A percentile compares a stretch with the other conserved stretches of the same genome.
These are phyloP conservation scores for Malbranchea cinnamomea DNA, from an alignment of 2,329 filamentous ascomycete genomes.

Conservation along the genomic window DNA sequence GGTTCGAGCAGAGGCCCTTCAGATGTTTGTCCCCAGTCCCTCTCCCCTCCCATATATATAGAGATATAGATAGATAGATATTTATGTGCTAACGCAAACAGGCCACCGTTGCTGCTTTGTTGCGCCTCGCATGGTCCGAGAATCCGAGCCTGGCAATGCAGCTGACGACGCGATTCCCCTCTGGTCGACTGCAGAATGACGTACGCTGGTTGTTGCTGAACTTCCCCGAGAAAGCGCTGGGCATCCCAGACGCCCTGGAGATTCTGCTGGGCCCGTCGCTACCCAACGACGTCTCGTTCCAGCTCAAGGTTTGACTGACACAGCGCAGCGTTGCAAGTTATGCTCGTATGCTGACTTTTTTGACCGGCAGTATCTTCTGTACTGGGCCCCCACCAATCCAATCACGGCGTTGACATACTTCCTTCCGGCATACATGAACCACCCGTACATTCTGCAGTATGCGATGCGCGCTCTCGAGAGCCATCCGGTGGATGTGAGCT, in stretches of 20 bases:
- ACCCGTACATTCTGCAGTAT: constrained; percentile 90
- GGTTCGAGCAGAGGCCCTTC: constrained; percentile 29
- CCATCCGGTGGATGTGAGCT: constrained; percentile 90
- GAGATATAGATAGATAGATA: background rate
- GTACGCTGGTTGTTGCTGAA: constrained; percentile 67
- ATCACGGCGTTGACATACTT: constrained; percentile 90
- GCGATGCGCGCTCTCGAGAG: constrained; percentile 89
- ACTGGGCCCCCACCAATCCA: constrained; percentile 85
- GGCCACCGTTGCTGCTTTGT: constrained; percentile 42
- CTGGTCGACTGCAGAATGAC: constrained; percentile 55
- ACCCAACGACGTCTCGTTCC: constrained; percentile 64
- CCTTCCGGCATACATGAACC: constrained; percentile 74
- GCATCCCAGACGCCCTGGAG: constrained; percentile 68
- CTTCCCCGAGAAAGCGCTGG: constrained; percentile 67
- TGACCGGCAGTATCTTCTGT: constrained; percentile 59
- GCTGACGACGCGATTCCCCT: constrained; percentile 64
- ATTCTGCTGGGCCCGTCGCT: constrained; percentile 64
- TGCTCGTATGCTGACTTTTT: constrained; percentile 4
- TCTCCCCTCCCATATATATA: background rate
- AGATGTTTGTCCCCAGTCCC: constrained; percentile 19
- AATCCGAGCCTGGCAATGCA: constrained; percentile 78
- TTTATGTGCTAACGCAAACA: too few relatives aligned
- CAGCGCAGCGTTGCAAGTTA: constrained; percentile 3
- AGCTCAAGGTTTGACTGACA: constrained; percentile 54
- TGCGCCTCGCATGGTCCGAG: constrained; percentile 77